A percentile compares a stretch with the other conserved stretches of the same genome.
These are phyloP conservation scores for Vitis rotundifolia DNA, from an alignment of 164 flowering plant species.

Conservation along the genomic window DNA sequence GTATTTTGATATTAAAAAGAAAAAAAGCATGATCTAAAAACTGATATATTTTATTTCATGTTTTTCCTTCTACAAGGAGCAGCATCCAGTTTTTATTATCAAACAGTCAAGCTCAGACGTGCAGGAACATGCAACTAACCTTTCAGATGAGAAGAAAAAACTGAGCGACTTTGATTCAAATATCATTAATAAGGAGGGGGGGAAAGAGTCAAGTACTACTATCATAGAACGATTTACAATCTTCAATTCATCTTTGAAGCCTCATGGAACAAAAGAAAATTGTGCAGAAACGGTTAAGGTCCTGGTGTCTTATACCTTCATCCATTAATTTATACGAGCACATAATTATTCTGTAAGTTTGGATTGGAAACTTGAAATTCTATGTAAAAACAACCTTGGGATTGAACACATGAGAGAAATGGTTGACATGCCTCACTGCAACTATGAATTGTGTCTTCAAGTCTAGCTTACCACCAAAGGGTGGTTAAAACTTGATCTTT, in stretches of 20 bases:
- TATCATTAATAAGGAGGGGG: conserved; percentile 5
- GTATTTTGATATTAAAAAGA: not conserved
- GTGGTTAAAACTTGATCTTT: no score
- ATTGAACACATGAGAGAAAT: not conserved
- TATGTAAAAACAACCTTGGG: not conserved
- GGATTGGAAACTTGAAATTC: no score
- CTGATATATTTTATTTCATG: not conserved
- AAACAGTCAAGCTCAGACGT: conserved; percentile 1
- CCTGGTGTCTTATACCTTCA: not conserved
- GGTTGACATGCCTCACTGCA: conserved; percentile 4
- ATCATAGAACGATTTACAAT: not conserved
- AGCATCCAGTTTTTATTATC: not conserved
- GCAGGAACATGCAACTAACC: not conserved
- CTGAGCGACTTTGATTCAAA: not conserved
- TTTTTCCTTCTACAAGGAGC: conserved; percentile 3
- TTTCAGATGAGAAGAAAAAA: not conserved
- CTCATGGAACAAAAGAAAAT: not conserved
- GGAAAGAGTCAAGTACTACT: not conserved
- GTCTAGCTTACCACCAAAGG: no score
- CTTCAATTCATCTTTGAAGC: not conserved
- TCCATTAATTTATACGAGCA: not conserved
- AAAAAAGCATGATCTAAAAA: not conserved
- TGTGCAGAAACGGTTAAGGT: not conserved
- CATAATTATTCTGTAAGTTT: not conserved
- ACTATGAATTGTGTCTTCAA: conserved; percentile 1